Conservation (phyloP, 139 green algal genomes). For the Tetraselmis chui region DNA sequence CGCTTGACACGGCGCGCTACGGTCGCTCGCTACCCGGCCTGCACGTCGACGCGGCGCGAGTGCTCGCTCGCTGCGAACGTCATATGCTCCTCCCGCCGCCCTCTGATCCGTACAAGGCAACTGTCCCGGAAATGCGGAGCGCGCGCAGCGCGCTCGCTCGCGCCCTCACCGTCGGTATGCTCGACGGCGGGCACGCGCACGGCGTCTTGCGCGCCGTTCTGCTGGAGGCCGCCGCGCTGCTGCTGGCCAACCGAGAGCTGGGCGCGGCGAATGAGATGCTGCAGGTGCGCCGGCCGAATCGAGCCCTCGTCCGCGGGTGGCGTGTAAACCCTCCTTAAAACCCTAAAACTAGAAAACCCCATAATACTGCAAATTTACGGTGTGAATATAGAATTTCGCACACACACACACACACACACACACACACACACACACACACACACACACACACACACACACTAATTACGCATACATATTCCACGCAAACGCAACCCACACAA, state of each 20-base stretch:
- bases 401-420: too few species aligned
- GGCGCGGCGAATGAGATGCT: not conserved
- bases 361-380: too few species aligned
- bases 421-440: too few species aligned
- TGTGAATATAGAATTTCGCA: too few species aligned
- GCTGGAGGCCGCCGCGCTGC: not conserved
- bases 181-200: not conserved
- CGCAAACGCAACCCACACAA: too few species aligned
- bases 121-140: not conserved
- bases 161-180: not conserved
- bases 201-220: not conserved
- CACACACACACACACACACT: too few species aligned
- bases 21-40: not conserved
- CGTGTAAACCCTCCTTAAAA: too few species aligned
- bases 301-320: too few species aligned
- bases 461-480: too few species aligned
- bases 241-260: not conserved
- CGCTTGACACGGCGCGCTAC: not conserved
- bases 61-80: not conserved
- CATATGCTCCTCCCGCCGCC: not conserved
- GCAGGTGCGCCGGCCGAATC: not conserved
- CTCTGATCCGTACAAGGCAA: not conserved
- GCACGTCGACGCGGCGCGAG: not conserved
- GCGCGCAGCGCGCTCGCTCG: not conserved
- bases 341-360: too few species aligned